Conservation (phyloP, 352 stramenopile genomes). For the Phytopythium delawarense region DNA sequence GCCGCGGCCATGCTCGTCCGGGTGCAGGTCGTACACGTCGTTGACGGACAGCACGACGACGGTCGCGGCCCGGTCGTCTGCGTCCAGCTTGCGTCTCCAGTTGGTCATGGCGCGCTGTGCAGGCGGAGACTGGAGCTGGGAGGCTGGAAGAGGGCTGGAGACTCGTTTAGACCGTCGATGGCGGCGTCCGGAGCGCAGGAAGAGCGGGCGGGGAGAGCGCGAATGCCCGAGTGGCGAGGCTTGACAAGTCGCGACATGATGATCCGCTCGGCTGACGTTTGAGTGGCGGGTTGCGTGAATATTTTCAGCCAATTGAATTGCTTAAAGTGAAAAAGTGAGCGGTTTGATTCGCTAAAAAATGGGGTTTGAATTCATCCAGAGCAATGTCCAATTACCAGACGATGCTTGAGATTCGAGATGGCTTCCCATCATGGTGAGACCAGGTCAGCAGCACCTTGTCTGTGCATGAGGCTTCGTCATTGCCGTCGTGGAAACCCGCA, state of each 20-base stretch:
- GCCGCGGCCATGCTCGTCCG: slow-evolving; percentile 36
- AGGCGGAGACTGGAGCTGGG: background rate
- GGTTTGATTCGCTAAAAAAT: background rate
- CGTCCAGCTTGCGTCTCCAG: slow-evolving; percentile 12
- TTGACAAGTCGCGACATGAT: background rate
- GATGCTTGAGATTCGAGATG: no score
- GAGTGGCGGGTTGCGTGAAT: background rate
- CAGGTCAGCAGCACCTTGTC: no score
- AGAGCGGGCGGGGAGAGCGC: background rate
- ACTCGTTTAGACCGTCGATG: no score
- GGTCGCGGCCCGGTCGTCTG: slow-evolving; percentile 13
- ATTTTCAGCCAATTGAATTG: slow-evolving; percentile 1
- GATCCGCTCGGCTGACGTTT: background rate
- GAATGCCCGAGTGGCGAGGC: background rate
- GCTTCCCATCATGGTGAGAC: no score
- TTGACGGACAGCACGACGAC: slow-evolving; percentile 45
- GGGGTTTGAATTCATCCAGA: background rate
- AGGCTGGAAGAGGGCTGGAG: no score
- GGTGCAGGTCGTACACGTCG: slow-evolving; percentile 51
- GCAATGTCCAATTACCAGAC: no score
- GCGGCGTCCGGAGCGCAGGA: background rate
- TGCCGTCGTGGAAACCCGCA: no score
- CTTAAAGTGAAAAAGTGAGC: background rate
- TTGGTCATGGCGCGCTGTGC: background rate
- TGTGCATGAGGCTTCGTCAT: no score